Base-by-base conservation (phyloP, 2,329 filamentous ascomycete genomes). In the Mycosphaerelloides madeirae region DNA sequence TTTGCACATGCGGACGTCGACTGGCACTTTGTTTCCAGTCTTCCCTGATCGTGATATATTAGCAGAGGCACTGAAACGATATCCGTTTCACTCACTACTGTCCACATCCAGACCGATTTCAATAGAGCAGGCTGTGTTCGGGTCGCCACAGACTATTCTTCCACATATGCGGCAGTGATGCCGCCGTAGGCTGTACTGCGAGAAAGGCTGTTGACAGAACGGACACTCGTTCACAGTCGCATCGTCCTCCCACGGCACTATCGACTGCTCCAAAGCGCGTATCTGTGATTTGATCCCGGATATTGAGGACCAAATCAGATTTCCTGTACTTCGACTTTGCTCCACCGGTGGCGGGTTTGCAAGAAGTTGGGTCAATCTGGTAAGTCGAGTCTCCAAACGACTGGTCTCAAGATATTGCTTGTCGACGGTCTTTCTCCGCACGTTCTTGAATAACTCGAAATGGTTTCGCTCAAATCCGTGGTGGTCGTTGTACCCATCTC, bases 141-240 rank as follows among this genome's bases (percentile, higher is more conserved):
- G 79, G 65, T 98, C 93, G 11, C 88, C 88, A 62, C 93, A 98
- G 0, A 98, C 88, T 0, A 98, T 89, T 33, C 85, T 80, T 3
- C 93, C 93, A 59, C 93, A 98, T 67, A 95, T 84, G 43, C 93
- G 80, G 67, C 93, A 98, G 66, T 98, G 93, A 65, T 97, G 93
- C 55, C 93, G 76, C 58, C 93, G 80, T 60, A 97, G 95, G 1
- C 88, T 86, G 78, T 95, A 97, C 12, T 83, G 85, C 1, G 88
- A 85, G 65, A 98, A 98, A 44, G 95, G 88, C 59, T 98, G 93
- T 61, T 95, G 87, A 59, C 93, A 98, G 61, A 95, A 95, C 0
- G 93, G 93, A 62, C 93, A 98, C 52, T 83, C 82, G 2, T 75
- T 51, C 5, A 98, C 89, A 25, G 75, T 79, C 0, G 83, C 76